These are phyloP conservation scores for Starmerella sirachaensis DNA, from an alignment of 805 yeast species.

Conservation along the genomic window DNA sequence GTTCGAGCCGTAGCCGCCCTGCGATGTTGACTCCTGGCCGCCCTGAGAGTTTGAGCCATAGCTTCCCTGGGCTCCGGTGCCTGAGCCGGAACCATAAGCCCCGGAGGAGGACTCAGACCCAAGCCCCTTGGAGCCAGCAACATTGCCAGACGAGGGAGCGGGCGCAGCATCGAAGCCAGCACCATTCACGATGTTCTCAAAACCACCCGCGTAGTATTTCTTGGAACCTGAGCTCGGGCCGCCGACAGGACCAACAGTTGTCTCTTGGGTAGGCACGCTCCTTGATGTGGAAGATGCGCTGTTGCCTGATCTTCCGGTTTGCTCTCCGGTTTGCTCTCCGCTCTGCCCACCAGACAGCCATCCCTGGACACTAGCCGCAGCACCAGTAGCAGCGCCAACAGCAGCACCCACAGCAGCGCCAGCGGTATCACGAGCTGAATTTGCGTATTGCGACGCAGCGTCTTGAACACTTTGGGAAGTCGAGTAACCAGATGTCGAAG, in stretches of 20 bases:
- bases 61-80: not conserved
- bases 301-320: too few relatives aligned
- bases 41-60: not conserved
- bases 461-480: too few relatives aligned
- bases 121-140: constrained; percentile 21
- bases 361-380: constrained; percentile 11
- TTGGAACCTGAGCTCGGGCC: not conserved
- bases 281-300: not conserved
- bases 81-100: constrained; percentile 30
- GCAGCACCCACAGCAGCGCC: constrained; percentile 12
- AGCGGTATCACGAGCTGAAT: constrained; percentile 14
- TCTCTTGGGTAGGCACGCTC: too few relatives aligned
- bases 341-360: too few relatives aligned
- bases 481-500: not conserved
- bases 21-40: not conserved
- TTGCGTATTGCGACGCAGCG: constrained; percentile 20
- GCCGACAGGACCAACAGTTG: not conserved
- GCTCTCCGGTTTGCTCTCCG: too few relatives aligned
- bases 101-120: constrained; percentile 20
- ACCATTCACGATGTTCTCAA: constrained; percentile 13
- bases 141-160: constrained; percentile 10
- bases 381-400: constrained; percentile 12
- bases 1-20: not conserved
- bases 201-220: constrained; percentile 14
- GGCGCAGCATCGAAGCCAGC: constrained; percentile 16